A percentile compares a stretch with the other conserved stretches of the same genome.
Conservation (phyloP, 257 asterid genomes). For the Solanum rostratum region DNA sequence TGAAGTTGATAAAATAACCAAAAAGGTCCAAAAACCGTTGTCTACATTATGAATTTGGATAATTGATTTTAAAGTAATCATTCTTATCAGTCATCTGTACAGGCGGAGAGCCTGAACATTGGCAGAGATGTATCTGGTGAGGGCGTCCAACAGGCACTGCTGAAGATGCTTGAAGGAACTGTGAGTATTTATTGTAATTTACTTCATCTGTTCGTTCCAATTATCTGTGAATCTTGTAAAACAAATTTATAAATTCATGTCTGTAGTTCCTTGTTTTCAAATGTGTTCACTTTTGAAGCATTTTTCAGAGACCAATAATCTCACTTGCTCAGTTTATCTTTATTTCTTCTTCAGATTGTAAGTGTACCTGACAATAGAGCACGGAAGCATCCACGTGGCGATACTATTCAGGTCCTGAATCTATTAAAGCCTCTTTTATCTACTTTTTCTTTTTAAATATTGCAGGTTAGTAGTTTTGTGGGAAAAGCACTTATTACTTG, state of each 20-base stretch:
- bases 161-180: constrained; percentile 96
- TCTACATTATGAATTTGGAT: neutral
- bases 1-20: constrained; percentile 93
- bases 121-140: constrained; percentile 96
- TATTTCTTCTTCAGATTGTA: constrained; percentile 36
- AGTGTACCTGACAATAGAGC: constrained; percentile 78
- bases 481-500: neutral
- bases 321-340: neutral
- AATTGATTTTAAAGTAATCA: neutral
- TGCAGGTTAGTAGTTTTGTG: neutral
- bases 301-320: neutral
- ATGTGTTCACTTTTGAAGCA: neutral
- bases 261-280: neutral
- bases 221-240: neutral
- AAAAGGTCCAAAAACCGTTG: constrained; percentile 44
- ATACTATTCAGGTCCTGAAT: constrained; percentile 56
- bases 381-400: constrained; percentile 45
- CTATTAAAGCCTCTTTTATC: neutral
- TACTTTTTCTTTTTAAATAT: neutral
- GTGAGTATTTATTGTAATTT: constrained; percentile 35
- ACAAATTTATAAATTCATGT: neutral
- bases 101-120: constrained; percentile 60
- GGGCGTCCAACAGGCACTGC: constrained; percentile 92
- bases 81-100: constrained; percentile 19
- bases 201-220: neutral